Conservation (phyloP, 2,329 filamentous ascomycete species). For the Cadophora malorum region DNA sequence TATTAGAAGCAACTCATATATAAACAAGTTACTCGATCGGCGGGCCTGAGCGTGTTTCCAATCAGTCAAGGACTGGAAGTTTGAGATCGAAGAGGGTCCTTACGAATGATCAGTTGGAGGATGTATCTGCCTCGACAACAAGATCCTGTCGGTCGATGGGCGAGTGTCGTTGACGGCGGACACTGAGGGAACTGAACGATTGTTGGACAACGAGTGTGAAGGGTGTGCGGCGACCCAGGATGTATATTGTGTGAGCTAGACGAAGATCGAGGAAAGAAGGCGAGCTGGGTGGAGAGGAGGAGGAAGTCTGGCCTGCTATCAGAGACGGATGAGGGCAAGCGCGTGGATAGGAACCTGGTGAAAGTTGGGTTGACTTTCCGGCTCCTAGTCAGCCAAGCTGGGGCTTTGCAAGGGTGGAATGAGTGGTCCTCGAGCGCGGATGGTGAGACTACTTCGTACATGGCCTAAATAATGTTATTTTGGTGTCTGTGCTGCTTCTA, state of each 20-base stretch:
- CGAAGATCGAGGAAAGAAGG: slow-evolving; percentile 28
- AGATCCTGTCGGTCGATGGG: slow-evolving; percentile 22
- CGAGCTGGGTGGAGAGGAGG: slow-evolving; percentile 22
- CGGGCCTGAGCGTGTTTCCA: slow-evolving; percentile 16
- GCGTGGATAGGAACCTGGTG: slow-evolving; percentile 18
- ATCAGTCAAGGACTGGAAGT: slow-evolving; percentile 25
- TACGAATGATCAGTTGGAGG: slow-evolving; percentile 27
- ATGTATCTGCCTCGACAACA: slow-evolving; percentile 25
- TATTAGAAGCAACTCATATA: slow-evolving; percentile 35
- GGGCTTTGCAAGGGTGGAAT: slow-evolving; percentile 17
- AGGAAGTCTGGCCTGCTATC: slow-evolving; percentile 29
- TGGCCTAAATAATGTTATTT: too few species aligned
- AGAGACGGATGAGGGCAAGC: slow-evolving; percentile 28
- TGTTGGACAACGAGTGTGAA: slow-evolving; percentile 34
- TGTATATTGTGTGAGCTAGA: slow-evolving; percentile 39
- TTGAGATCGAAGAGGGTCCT: slow-evolving; percentile 4
- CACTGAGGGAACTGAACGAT: slow-evolving; percentile 31
- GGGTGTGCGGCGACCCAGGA: slow-evolving; percentile 33
- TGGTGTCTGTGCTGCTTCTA: too few species aligned
- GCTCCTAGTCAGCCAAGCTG: slow-evolving; percentile 18
- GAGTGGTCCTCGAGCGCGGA: slow-evolving; percentile 20
- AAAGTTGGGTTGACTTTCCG: slow-evolving; percentile 16
- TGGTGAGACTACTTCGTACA: slow-evolving; percentile 16
- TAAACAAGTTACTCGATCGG: slow-evolving; percentile 25
- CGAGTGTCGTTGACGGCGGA: slow-evolving; percentile 29